These are phyloP conservation scores for Capsicum pubescens DNA, from an alignment of 257 asterid species.

Conservation along the genomic window DNA sequence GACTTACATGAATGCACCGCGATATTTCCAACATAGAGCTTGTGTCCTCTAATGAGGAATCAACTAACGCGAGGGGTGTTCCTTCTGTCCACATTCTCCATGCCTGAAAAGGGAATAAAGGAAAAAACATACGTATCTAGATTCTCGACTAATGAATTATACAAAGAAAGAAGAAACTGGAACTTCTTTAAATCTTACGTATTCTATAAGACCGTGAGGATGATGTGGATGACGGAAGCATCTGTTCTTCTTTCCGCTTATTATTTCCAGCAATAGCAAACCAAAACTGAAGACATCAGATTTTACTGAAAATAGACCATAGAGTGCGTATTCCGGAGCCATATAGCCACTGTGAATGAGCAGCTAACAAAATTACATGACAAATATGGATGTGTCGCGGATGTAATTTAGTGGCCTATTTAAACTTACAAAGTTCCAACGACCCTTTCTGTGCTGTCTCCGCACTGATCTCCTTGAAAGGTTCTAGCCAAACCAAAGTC, in stretches of 20 bases:
- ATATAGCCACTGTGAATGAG: conserved; percentile 41
- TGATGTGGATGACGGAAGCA: conserved; percentile 31
- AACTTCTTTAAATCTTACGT: conserved; percentile 35
- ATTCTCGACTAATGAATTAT: not conserved
- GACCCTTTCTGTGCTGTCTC: conserved; percentile 39
- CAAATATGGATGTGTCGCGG: not conserved
- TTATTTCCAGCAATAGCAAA: conserved; percentile 39
- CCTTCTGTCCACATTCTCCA: conserved; percentile 38
- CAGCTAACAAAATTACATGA: not conserved
- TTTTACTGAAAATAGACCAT: conserved; percentile 44
- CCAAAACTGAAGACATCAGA: conserved; percentile 46
- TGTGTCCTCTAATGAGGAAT: not conserved
- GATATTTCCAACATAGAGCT: conserved; percentile 25
- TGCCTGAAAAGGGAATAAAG: conserved; percentile 31
- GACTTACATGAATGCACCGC: conserved; percentile 40
- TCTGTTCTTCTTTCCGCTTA: conserved; percentile 39
- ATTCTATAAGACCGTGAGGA: conserved; percentile 40
- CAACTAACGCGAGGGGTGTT: conserved; percentile 29
- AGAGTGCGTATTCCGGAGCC: conserved; percentile 46
- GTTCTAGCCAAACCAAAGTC: conserved; percentile 45
- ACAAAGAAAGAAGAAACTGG: not conserved
- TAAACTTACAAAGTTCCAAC: conserved; percentile 42
- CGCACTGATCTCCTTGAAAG: conserved; percentile 41
- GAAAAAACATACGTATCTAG: not conserved
- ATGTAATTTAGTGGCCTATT: conserved; percentile 9